Evolutionary conservation across 2,329 filamentous ascomycete genomes (phyloP).

Genomic region (Aspergillus caelatus): DNA sequence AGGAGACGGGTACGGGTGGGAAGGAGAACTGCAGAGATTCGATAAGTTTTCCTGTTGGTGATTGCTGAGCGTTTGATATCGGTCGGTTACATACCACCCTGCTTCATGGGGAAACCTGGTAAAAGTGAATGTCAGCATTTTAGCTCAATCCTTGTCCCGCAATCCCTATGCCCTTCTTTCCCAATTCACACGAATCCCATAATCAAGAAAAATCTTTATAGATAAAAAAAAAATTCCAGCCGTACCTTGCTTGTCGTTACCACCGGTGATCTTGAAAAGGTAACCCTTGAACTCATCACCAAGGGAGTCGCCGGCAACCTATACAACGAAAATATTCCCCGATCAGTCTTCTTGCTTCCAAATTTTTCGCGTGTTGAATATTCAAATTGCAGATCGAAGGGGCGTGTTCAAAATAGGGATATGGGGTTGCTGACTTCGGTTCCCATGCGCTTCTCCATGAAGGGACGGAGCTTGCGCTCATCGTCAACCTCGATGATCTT

Average conservation of each 20-base stretch:
- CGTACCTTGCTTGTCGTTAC: conserved; percentile 98
- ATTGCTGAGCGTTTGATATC: conserved; percentile 27
- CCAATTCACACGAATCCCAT: not conserved
- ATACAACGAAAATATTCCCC: conserved; percentile 29
- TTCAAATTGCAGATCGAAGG: conserved; percentile 14
- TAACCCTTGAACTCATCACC: conserved; percentile 99
- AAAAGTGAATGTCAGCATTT: conserved; percentile 30
- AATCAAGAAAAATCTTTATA: not conserved
- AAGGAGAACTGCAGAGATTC: conserved; percentile 66
- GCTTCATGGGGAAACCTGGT: conserved; percentile 97
- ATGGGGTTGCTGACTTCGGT: conserved; percentile 47
- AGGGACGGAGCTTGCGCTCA: conserved; percentile 98
- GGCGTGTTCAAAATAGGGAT: conserved; percentile 19
- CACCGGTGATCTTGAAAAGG: conserved; percentile 98
- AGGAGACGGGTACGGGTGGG: conserved; percentile 98
- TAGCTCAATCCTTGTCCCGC: conserved; percentile 3
- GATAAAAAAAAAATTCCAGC: conserved; percentile 10
- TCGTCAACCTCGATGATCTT: conserved; percentile 99
- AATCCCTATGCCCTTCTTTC: not conserved
- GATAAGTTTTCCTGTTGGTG: conserved; percentile 31
- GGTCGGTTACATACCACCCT: conserved; percentile 66
- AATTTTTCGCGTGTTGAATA: conserved; percentile 13
- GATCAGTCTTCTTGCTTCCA: conserved; percentile 34
- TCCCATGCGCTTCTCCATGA: conserved; percentile 95
- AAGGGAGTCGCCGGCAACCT: conserved; percentile 91